A percentile compares a stretch with the other conserved stretches of the same genome.
Evolutionary conservation across 1,284 basidiomycete genomes (phyloP).

Genomic region (Ustilago crameri): DNA sequence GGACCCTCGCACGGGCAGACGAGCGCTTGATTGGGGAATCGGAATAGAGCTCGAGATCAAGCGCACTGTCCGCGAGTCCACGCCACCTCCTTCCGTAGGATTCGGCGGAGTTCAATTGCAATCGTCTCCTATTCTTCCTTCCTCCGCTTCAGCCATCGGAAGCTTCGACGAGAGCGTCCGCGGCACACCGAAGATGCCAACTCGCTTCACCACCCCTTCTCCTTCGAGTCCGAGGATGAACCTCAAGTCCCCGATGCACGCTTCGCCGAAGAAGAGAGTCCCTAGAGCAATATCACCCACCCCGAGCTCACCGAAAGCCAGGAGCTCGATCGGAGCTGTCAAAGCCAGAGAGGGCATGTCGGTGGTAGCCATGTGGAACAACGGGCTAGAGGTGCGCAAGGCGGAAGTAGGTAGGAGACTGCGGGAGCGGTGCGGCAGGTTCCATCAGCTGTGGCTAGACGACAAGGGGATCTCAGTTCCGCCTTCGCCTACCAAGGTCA

Average conservation of each 20-base stretch:
- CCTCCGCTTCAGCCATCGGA: constrained; percentile 1
- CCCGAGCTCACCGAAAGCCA: constrained; percentile 14
- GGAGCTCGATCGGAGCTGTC: constrained; percentile 12
- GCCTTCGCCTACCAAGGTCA: not conserved
- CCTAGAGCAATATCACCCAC: constrained; percentile 3
- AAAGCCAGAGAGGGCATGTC: constrained; percentile 56
- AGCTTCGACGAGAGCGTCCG: constrained; percentile 25
- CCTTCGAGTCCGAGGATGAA: constrained; percentile 4
- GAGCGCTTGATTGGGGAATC: constrained; percentile 54
- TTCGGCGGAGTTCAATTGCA: constrained; percentile 41
- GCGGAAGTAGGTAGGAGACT: constrained; percentile 51
- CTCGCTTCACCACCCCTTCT: constrained; percentile 21
- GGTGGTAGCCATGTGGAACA: constrained; percentile 64
- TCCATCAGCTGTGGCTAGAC: constrained; percentile 52
- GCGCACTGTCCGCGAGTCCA: constrained; percentile 16
- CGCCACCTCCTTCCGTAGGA: constrained; percentile 40
- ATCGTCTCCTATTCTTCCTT: constrained; percentile 10
- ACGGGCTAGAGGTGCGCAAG: constrained; percentile 60
- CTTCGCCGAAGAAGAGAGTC: constrained; percentile 13
- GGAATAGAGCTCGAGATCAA: constrained; percentile 57
- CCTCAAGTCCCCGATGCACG: constrained; percentile 13
- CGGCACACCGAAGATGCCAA: constrained; percentile 39
- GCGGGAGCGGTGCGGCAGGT: constrained; percentile 39
- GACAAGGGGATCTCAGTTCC: constrained; percentile 29
- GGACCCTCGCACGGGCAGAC: constrained; percentile 44